These are phyloP conservation scores for Magnolia officinalis DNA, from an alignment of 164 flowering plant genomes.

Conservation along the genomic window DNA sequence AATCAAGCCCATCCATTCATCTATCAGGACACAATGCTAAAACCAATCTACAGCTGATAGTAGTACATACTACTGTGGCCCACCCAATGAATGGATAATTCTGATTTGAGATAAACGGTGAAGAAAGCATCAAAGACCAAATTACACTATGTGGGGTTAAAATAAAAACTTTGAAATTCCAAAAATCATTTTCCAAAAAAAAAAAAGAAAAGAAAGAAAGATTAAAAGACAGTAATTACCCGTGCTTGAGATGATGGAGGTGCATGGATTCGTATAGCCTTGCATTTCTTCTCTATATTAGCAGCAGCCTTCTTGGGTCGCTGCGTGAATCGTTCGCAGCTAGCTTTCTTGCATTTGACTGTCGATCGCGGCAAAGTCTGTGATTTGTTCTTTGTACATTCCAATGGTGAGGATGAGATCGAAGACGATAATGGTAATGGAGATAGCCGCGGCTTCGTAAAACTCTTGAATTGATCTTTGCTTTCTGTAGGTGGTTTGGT, in stretches of 20 bases:
- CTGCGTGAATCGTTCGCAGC: slow-evolving; percentile 26
- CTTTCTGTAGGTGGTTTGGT: slow-evolving; percentile 13
- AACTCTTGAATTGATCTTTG: slow-evolving; percentile 13
- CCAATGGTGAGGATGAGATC: background rate
- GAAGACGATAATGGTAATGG: background rate
- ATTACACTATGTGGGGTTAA: too few species aligned
- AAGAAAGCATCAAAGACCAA: too few species aligned
- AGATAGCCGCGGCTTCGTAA: slow-evolving; percentile 3
- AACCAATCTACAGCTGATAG: too few species aligned
- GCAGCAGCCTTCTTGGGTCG: slow-evolving; percentile 25
- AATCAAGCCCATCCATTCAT: too few species aligned
- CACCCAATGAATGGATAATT: too few species aligned
- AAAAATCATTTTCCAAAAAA: too few species aligned
- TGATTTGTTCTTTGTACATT: background rate
- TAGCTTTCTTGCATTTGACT: slow-evolving; percentile 27
- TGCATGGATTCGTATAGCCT: slow-evolving; percentile 36
- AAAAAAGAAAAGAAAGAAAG: background rate
- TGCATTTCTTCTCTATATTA: slow-evolving; percentile 38
- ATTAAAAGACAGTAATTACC: background rate
- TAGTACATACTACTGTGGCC: too few species aligned
- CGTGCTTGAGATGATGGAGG: slow-evolving; percentile 15
- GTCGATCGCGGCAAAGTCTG: slow-evolving; percentile 1
- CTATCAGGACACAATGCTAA: too few species aligned
- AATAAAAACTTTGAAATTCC: too few species aligned
- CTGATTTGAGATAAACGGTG: too few species aligned